A percentile compares a stretch with the other conserved stretches of the same genome.
Conservation (phyloP, 2,329 filamentous ascomycete species). For the Xylaria sp. region DNA sequence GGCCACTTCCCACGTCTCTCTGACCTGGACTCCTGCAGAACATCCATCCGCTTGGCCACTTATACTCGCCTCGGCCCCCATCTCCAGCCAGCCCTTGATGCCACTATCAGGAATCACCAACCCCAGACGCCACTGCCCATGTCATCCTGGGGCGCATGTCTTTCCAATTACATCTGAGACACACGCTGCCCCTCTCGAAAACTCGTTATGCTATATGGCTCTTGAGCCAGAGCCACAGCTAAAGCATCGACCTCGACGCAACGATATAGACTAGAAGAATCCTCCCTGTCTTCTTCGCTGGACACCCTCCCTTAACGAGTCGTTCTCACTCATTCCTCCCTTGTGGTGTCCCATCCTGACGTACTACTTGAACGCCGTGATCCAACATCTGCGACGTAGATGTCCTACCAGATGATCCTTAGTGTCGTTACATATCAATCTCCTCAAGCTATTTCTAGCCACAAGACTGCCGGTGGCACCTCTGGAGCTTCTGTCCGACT, state of each 20-base stretch:
- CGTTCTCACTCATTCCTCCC: slow-evolving; percentile 2
- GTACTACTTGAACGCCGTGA: slow-evolving; percentile 17
- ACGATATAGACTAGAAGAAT: slow-evolving; percentile 10
- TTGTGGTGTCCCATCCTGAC: slow-evolving; percentile 21
- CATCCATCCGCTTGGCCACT: background rate
- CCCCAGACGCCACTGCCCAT: slow-evolving; percentile 23
- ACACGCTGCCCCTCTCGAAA: slow-evolving; percentile 16
- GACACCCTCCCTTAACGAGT: background rate
- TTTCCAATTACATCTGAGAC: slow-evolving; percentile 22
- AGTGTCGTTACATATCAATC: background rate
- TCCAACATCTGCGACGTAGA: slow-evolving; percentile 11
- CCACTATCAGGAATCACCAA: slow-evolving; percentile 19
- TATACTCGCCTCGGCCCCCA: background rate
- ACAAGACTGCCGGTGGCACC: background rate
- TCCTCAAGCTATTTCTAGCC: background rate
- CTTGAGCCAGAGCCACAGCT: slow-evolving; percentile 15
- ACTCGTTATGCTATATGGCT: slow-evolving; percentile 4
- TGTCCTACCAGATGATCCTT: background rate
- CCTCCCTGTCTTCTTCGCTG: slow-evolving; percentile 2
- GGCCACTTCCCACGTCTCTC: background rate
- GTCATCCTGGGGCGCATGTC: slow-evolving; percentile 12
- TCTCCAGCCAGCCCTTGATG: slow-evolving; percentile 12
- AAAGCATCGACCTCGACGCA: slow-evolving; percentile 18
- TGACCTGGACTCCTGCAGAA: slow-evolving; percentile 7
- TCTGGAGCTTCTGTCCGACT: background rate